A percentile compares a stretch with the other conserved stretches of the same genome.
phyloP scores from a whole-genome alignment of 2,329 filamentous ascomycete species.

The Diplodia intermedia region DNA sequence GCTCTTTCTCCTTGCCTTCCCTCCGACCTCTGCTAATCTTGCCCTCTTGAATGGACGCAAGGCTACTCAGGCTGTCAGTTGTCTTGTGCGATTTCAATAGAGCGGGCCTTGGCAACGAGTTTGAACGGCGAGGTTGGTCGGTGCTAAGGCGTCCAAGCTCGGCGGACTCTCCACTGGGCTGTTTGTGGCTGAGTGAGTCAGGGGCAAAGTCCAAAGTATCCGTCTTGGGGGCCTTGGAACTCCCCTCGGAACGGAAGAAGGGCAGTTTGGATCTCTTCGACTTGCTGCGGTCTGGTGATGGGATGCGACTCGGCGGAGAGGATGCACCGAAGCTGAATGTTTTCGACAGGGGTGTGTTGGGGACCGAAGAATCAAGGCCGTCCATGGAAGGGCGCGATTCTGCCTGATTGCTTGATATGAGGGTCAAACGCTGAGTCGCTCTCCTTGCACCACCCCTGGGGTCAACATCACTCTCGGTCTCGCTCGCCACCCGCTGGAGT shows the following conservation, averaged over 20 bases:
- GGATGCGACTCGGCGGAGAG: conserved; percentile 44
- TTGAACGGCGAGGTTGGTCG: conserved; percentile 13
- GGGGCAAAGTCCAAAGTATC: conserved; percentile 36
- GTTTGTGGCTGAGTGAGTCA: conserved; percentile 4
- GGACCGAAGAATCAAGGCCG: conserved; percentile 47
- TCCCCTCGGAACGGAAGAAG: conserved; percentile 50
- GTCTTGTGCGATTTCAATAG: conserved; percentile 42
- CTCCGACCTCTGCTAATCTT: conserved; percentile 35
- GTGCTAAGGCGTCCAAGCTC: conserved; percentile 20
- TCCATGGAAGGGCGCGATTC: conserved; percentile 51
- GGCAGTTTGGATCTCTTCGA: conserved; percentile 49
- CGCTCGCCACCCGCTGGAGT: conserved; percentile 46
- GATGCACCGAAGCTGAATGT: conserved; percentile 47
- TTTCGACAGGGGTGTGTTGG: conserved; percentile 46
- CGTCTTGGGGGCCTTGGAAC: conserved; percentile 44
- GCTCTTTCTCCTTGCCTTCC: conserved; percentile 53
- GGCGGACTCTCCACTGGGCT: conserved; percentile 9
- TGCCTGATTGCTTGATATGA: conserved; percentile 6
- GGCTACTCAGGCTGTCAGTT: conserved; percentile 48
- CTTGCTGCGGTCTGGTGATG: conserved; percentile 41
- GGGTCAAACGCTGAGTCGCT: conserved; percentile 22
- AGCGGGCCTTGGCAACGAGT: conserved; percentile 3
- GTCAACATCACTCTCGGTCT: conserved; percentile 35
- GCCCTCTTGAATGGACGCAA: conserved; percentile 42
- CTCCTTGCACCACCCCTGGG: conserved; percentile 9